Base-by-base conservation (phyloP, 2,329 filamentous ascomycete genomes). In the Stylonectria norvegica region DNA sequence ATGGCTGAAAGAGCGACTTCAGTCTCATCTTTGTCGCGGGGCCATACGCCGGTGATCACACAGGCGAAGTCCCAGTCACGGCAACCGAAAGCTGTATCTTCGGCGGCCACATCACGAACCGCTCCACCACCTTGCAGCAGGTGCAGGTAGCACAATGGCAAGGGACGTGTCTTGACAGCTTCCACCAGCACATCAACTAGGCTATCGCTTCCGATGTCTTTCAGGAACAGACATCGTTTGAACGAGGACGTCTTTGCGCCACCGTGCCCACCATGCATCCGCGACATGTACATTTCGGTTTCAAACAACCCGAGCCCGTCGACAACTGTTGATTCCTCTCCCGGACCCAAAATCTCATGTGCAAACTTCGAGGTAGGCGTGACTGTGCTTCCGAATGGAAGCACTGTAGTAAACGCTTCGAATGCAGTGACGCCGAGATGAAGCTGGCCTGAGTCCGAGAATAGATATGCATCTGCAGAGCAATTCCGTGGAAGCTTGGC, bases 1-100 rank as follows among this genome's bases (percentile, higher is more conserved):
- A 74, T 54, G 2, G 59, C 65, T 40, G 54, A 55, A 45, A 43
- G 61, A 9, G 47, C 27, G 32, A 5, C 19, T 14, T 64, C 58
- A 0, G 66, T 72, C 30, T 56, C 67, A 47, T 80, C 75, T 57
- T 75, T 56, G 8, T 73, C 64, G 12, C 77, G 73, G 3, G 66
- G 65, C 79, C 79, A 84, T 42, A 81, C 72, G 18, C 76, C 79
- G 5, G 79, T 83, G 29, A 85, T 54, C 4, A 83, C 75, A 49
- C 79, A 84, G 32, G 79, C 79, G 62, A 75, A 83, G 20, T 76
- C 68, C 79, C 79, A 84, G 56, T 78, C 69, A 59, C 79, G 74
- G 63, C 73, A 81, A 31, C 80, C 78, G 38, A 84, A 83, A 38
- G 79, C 78, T 42, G 73, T 76, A 18, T 65, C 67, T 46, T 72